Conservation (phyloP, 202 grass and related monocot genomes). For the Carex arenaria region DNA sequence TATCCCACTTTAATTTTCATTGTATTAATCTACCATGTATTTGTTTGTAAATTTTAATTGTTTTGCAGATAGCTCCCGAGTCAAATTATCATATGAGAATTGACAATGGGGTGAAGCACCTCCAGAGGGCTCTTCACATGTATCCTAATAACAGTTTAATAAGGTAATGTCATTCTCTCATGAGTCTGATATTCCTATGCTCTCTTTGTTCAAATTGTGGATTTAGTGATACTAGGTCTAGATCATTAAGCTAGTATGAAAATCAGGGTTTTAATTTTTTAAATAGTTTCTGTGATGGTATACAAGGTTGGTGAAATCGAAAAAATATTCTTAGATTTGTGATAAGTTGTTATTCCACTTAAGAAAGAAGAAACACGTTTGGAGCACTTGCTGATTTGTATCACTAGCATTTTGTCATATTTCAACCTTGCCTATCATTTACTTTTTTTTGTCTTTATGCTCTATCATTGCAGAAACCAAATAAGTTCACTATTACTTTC, state of each 20-base stretch:
- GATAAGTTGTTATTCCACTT: not conserved
- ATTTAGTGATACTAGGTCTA: not conserved
- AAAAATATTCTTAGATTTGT: not conserved
- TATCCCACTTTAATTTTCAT: not conserved
- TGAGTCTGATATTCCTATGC: not conserved
- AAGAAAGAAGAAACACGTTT: not conserved
- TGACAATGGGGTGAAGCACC: conserved; percentile 55
- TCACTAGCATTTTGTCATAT: not conserved
- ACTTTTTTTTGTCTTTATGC: not conserved
- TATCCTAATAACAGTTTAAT: conserved; percentile 76
- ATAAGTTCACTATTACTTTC: conserved; percentile 74
- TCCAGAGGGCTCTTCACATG: conserved; percentile 84
- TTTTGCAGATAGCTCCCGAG: conserved; percentile 46
- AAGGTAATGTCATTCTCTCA: conserved; percentile 50
- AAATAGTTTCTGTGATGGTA: not conserved
- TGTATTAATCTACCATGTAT: not conserved
- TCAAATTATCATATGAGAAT: conserved; percentile 40
- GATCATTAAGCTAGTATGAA: not conserved
- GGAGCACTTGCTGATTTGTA: not conserved
- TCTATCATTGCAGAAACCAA: conserved; percentile 59
- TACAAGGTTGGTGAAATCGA: not conserved
- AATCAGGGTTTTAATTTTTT: not conserved
- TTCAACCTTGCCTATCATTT: not conserved
- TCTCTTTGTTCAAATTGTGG: not conserved
- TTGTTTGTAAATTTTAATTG: not conserved